Evolutionary conservation across 306 rosid genomes (phyloP), one percentile per base, ranked within the genome.

Genomic region (Morella rubra): DNA sequence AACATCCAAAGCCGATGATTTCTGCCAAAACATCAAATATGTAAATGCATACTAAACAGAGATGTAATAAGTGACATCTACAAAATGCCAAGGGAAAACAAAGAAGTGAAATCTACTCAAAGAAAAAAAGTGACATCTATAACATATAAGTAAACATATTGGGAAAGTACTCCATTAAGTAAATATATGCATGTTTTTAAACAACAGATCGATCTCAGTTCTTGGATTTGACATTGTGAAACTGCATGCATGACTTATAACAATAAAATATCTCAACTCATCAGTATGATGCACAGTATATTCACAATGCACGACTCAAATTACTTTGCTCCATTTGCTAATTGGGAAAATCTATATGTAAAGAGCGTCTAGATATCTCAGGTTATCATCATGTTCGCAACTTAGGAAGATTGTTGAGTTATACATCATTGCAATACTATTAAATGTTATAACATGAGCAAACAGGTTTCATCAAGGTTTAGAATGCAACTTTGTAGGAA

Each of bases 1-100:
- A 74, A 82, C 89, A 75, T 93, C 91, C 83, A 93, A 86, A 71
- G 91, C 90, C 44, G 96, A 80, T 18, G 84, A 62, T 90, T 93
- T 93, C 98, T 93, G 93, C 84, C 76, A 77, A 81, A 75, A 81
- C 68, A 80, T 70, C 13, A 62, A 70, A 10, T 46, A 69, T 32
- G 27, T 7, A 69, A 22, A 45, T 22, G 24, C 19, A 45, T 65
- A 14, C 18, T 8, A 41, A 65, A 41, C 18, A 37, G 22, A 65
- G 8, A 42, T 14, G 13, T 41, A 40, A 32, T 18, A 42, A 41
- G 20, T 44, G 13, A 9, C 62, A 56, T 56, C 64, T 22, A 22
- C 64, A 10, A 58, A 4, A 22, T 27, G 32, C 32, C 32, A 27
- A 27, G 32, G 32, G 32, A 27, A 27, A 27, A 27, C 32, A 27